Percentiles rank a stretch among this genome's conserved stretches.
Evolutionary conservation across 805 yeast species (phyloP).

Genomic region (Hanseniaspora guilliermondii): DNA sequence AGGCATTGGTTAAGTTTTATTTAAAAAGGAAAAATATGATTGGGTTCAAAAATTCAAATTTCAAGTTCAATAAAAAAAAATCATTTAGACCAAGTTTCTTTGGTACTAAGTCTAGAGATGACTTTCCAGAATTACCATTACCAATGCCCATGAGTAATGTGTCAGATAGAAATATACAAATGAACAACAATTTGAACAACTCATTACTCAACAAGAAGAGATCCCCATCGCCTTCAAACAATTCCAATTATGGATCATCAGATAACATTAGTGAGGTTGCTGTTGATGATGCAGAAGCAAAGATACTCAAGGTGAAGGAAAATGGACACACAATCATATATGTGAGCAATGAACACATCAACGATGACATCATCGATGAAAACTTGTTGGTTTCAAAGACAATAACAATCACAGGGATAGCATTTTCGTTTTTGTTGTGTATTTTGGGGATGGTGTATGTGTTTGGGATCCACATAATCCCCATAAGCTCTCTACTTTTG

Average conservation of each 20-base stretch:
- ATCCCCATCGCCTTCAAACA: neutral
- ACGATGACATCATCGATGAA: conserved; percentile 30
- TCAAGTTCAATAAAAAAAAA: neutral
- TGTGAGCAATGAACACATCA: conserved; percentile 25
- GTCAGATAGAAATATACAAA: neutral
- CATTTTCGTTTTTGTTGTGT: conserved; percentile 56
- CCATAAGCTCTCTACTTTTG: conserved; percentile 51
- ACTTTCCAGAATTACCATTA: conserved; percentile 5
- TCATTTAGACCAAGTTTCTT: conserved; percentile 7
- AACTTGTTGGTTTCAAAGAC: conserved; percentile 38
- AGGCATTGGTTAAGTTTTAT: conserved; percentile 28
- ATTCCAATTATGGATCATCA: neutral
- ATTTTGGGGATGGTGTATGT: conserved; percentile 49
- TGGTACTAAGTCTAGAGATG: conserved; percentile 9
- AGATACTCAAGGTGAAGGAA: conserved; percentile 15
- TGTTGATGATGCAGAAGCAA: conserved; percentile 10
- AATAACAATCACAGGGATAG: conserved; percentile 47
- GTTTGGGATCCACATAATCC: conserved; percentile 55
- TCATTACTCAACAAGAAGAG: neutral
- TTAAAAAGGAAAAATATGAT: neutral
- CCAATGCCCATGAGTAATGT: neutral
- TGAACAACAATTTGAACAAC: neutral
- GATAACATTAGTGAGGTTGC: neutral
- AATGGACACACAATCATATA: conserved; percentile 20
- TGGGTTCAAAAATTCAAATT: neutral